Percentiles rank a stretch among this genome's conserved stretches.
Conservation (phyloP, 192 early-diverging fungal species). For the Coemansia sp. region DNA sequence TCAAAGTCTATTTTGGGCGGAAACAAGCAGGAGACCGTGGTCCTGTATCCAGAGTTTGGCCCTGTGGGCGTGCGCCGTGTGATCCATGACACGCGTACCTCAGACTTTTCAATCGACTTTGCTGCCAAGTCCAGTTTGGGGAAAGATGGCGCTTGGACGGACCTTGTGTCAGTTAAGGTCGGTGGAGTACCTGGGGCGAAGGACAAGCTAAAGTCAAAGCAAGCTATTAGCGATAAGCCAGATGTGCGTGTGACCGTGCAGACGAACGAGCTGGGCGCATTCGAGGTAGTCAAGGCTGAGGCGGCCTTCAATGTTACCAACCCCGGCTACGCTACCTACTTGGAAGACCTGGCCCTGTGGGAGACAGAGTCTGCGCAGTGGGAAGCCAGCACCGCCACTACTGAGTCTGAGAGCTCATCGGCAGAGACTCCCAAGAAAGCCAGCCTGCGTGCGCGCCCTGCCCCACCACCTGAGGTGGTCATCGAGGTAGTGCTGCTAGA, state of each 20-base stretch:
- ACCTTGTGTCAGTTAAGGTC: conserved; percentile 55
- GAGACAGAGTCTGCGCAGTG: conserved; percentile 45
- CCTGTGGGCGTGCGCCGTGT: conserved; percentile 78
- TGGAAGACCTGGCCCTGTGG: conserved; percentile 40
- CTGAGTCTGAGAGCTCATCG: conserved; percentile 29
- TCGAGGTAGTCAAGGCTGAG: conserved; percentile 63
- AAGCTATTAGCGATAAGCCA: conserved; percentile 56
- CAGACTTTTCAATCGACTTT: conserved; percentile 64
- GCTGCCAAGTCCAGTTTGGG: conserved; percentile 68
- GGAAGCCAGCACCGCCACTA: conserved; percentile 22
- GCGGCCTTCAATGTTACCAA: conserved; percentile 54
- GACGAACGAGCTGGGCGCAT: conserved; percentile 73
- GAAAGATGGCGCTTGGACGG: conserved; percentile 18
- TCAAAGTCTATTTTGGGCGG: conserved; percentile 61
- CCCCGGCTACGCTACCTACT: conserved; percentile 27
- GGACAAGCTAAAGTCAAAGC: conserved; percentile 59
- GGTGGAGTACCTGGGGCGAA: conserved; percentile 69
- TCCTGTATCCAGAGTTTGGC: conserved; percentile 56
- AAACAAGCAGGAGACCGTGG: conserved; percentile 33
- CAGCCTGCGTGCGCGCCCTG: conserved; percentile 30
- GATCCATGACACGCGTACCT: conserved; percentile 74
- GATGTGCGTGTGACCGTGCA: conserved; percentile 85
- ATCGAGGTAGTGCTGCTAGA: conserved; percentile 57
- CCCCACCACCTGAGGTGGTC: conserved; percentile 22
- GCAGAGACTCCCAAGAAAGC: conserved; percentile 45